Conservation (phyloP, 805 yeast genomes). For the Saccharomyces eubayanus region DNA sequence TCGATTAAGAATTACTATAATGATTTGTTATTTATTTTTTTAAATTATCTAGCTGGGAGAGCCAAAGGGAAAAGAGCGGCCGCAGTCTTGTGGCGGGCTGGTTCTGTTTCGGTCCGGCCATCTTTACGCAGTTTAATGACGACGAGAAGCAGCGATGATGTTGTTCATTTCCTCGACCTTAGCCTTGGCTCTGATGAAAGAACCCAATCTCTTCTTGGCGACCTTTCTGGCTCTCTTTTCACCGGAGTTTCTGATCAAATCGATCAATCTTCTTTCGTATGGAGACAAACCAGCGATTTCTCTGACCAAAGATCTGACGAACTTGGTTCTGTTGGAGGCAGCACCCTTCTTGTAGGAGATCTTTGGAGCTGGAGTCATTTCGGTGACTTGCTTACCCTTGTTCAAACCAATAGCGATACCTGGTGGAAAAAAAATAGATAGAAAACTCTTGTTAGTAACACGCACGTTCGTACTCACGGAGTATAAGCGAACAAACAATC, state of each 20-base stretch:
- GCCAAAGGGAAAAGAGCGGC: neutral
- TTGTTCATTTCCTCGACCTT: slow-evolving; percentile 98
- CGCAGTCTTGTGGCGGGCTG: neutral
- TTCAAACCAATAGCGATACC: slow-evolving; percentile 97
- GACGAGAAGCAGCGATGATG: slow-evolving; percentile 94
- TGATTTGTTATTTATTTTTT: slow-evolving; percentile 2
- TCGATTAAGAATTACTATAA: slow-evolving; percentile 5
- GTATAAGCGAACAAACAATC: neutral
- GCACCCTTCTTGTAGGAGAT: slow-evolving; percentile 96
- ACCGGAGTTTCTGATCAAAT: slow-evolving; percentile 99
- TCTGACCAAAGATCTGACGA: slow-evolving; percentile 90
- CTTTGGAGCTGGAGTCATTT: slow-evolving; percentile 77
- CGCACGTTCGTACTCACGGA: neutral
- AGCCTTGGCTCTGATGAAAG: slow-evolving; percentile 98
- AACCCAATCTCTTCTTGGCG: slow-evolving; percentile 99
- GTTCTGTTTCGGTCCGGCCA: neutral
- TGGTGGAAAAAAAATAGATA: slow-evolving; percentile 17
- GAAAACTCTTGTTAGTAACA: slow-evolving; percentile 29
- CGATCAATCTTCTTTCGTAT: slow-evolving; percentile 99
- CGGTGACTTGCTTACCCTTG: slow-evolving; percentile 97
- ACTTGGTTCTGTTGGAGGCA: slow-evolving; percentile 87
- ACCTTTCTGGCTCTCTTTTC: slow-evolving; percentile 99
- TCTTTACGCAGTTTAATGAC: slow-evolving; percentile 46
- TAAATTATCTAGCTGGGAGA: slow-evolving; percentile 4
- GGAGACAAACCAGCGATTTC: slow-evolving; percentile 99